Evolutionary conservation across 352 stramenopile species (phyloP), one percentile per base, ranked within the genome.

Genomic region (Phytophthora quininea): DNA sequence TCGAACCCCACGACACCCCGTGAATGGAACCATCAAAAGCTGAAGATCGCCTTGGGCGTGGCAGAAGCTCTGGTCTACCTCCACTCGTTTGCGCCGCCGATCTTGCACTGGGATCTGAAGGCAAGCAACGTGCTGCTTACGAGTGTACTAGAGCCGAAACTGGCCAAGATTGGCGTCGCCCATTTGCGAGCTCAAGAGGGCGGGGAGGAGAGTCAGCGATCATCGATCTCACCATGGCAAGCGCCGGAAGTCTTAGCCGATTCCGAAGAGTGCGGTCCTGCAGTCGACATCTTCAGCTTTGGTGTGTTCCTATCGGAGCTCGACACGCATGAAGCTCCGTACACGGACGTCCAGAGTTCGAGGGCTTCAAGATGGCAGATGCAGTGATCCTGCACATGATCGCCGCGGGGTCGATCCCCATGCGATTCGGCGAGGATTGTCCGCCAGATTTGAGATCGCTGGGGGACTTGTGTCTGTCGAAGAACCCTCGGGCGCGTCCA

Each of bases 91-190:
- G 38, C 60, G 4, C 80, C 80, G 5, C 65, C 76, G 4, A 47
- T 91, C 2, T 57, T 90, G 8, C 82, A 90, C 43, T 73, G 76
- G 19, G 74, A 89, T 48, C 57, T 90, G 54, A 90, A 84, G 31
- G 79, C 80, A 1, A 68, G 79, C 3, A 86, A 86, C 35, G 76
- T 91, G 37, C 62, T 91, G 43, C 61, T 89, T 8, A 63, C 40
- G 1, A 57, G 47, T 14, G 57, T 51, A 42, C 67, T 79, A 62
- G 58, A 64, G 43, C 62, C 62, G 3, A 76, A 79, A 54, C 50
- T 79, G 31, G 69, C 49, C 19, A 70, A 79, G 38, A 52, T 71
- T 47, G 71, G 67, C 3, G 57, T 60, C 37, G 51, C 62, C 12
- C 57, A 67, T 29, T 29, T 68, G 35, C 37, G 52, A 37, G 46